Conservation (phyloP, 2,329 filamentous ascomycete species). For the Cordyceps pruinosa region DNA sequence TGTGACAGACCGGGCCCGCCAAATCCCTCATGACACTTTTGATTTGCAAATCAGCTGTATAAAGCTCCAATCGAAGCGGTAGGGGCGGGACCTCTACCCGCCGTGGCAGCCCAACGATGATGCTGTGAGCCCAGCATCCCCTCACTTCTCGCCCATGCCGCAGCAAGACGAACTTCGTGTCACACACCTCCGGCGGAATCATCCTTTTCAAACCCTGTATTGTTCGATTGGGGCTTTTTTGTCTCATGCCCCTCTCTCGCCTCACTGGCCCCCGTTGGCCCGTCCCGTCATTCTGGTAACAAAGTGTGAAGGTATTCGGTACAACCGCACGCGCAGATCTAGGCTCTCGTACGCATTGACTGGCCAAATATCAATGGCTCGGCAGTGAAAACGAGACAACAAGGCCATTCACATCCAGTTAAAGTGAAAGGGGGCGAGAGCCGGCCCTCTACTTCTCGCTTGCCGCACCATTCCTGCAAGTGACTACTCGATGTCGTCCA, state of each 20-base stretch:
- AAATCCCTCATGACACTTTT: slow-evolving; percentile 1
- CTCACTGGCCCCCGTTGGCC: background rate
- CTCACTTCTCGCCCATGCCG: background rate
- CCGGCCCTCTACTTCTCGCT: background rate
- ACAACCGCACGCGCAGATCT: background rate
- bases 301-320: background rate
- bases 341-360: background rate
- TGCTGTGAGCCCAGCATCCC: background rate
- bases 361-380: background rate
- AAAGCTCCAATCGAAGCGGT: background rate
- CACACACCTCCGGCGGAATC: background rate
- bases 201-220: background rate
- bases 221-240: slow-evolving; percentile 3
- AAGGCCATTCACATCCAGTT: too few species aligned
- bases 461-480: background rate
- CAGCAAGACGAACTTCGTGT: background rate
- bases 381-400: background rate
- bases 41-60: background rate
- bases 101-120: background rate
- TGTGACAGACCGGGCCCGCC: slow-evolving; percentile 3
- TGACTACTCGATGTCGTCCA: background rate
- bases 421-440: background rate
- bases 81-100: slow-evolving; percentile 6
- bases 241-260: background rate
- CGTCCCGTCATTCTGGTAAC: slow-evolving; percentile 12